Evolutionary conservation across 2,329 filamentous ascomycete genomes (phyloP).

Genomic region (Fusarium albosuccineum): DNA sequence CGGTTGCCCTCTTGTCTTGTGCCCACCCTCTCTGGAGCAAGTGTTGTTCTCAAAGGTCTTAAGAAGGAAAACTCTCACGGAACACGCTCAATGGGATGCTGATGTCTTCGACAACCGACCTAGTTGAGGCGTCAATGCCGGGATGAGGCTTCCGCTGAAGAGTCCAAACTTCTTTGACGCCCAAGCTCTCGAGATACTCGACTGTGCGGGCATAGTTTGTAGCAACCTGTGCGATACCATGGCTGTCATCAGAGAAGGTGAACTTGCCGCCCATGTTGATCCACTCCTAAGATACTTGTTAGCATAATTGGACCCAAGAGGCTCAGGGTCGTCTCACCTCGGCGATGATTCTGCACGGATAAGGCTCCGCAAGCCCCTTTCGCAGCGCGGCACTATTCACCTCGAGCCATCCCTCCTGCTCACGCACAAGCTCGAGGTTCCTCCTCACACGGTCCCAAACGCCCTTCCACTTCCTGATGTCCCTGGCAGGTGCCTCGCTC

Average conservation of each 20-base stretch:
- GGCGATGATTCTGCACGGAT: slow-evolving; percentile 84
- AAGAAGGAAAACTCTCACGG: slow-evolving; percentile 45
- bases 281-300: slow-evolving; percentile 69
- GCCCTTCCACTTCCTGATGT: slow-evolving; percentile 67
- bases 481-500: slow-evolving; percentile 75
- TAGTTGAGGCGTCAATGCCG: slow-evolving; percentile 45
- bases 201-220: slow-evolving; percentile 82
- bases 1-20: slow-evolving; percentile 17
- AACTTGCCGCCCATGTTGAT: slow-evolving; percentile 80
- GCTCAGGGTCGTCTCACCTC: slow-evolving; percentile 64
- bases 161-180: slow-evolving; percentile 73
- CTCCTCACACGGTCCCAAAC: slow-evolving; percentile 82
- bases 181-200: slow-evolving; percentile 76
- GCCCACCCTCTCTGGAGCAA: not conserved
- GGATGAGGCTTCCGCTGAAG: slow-evolving; percentile 56
- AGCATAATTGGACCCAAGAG: slow-evolving; percentile 10
- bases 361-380: slow-evolving; percentile 92
- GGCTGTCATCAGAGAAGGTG: slow-evolving; percentile 94
- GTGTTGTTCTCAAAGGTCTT: not conserved
- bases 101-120: slow-evolving; percentile 57
- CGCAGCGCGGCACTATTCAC: slow-evolving; percentile 88
- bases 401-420: slow-evolving; percentile 87
- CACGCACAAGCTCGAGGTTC: slow-evolving; percentile 78
- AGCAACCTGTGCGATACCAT: slow-evolving; percentile 88
- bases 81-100: slow-evolving; percentile 59